Evolutionary conservation across 2,329 filamentous ascomycete genomes (phyloP), one percentile per base, ranked within the genome.

Genomic region (Fusarium torreyae): DNA sequence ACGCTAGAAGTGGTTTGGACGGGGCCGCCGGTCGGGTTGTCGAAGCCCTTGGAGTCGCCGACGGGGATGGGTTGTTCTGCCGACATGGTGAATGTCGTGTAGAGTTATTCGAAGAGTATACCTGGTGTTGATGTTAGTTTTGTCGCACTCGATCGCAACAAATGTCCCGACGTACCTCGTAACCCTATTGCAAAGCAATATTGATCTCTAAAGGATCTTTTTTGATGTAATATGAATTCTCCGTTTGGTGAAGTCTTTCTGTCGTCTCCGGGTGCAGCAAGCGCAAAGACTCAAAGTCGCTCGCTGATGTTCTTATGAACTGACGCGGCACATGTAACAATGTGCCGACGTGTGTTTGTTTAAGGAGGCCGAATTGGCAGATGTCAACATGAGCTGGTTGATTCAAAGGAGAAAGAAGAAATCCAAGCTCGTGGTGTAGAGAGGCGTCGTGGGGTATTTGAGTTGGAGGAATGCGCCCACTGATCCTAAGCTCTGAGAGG

Each of bases 211-310:
- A 8, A 24, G 36, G n/a, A 7, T 40, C 49, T 15, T 31, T 22
- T 51, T 18, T 5, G 15, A 55, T 40, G 10, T 11, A 9, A 22
- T 44, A 24, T n/a, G 18, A 33, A 39, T 38, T 45, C 52, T 57
- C 43, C 24, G 39, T 31, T 11, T 51, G 26, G 31, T 69, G 53
- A 74, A 86, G 86, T 88, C 86, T 89, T 88, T 88, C 84, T 86
- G 53, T 64, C 81, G 79, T 83, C 82, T 78, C 82, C 81, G 46
- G 58, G 49, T 76, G 73, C 73, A 87, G 85, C 87, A 88, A 88
- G 86, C 87, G 87, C 87, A 89, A 89, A 89, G 87, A 89, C 87
- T 86, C 79, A 73, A 89, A 89, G 87, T 89, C 87, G 87, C 87
- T 80, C 86, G 86, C 86, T 79, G 80, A 70, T 75, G 58, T 70